Evolutionary conservation across 2,329 filamentous ascomycete species (phyloP).

Genomic region (Knoxdaviesia capensis): DNA sequence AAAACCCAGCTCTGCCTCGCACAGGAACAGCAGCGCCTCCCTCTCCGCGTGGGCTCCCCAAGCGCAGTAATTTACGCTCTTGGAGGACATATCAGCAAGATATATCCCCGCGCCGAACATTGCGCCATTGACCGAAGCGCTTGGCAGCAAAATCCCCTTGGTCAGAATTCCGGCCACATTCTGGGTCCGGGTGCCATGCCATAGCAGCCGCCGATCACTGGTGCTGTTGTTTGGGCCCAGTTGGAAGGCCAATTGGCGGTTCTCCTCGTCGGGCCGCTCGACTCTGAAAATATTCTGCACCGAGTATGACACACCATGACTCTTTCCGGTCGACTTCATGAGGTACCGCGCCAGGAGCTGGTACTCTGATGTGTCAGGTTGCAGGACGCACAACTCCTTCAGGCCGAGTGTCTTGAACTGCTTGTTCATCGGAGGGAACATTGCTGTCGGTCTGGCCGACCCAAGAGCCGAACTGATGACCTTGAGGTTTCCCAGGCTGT

Average conservation of each 20-base stretch:
- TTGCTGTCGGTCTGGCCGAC: slow-evolving; percentile 6
- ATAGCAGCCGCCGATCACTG: slow-evolving; percentile 55
- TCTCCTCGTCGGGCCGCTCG: slow-evolving; percentile 50
- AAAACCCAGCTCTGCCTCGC: slow-evolving; percentile 53
- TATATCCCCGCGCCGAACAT: slow-evolving; percentile 90
- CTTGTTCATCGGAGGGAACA: slow-evolving; percentile 30
- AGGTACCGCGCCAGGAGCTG: slow-evolving; percentile 46
- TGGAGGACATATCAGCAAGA: slow-evolving; percentile 66
- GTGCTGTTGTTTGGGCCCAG: slow-evolving; percentile 14
- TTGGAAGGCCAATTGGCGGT: slow-evolving; percentile 28
- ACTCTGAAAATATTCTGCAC: slow-evolving; percentile 69
- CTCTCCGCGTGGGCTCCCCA: slow-evolving; percentile 37
- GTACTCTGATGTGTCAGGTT: slow-evolving; percentile 40
- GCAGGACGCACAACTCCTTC: slow-evolving; percentile 56
- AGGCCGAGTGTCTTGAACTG: slow-evolving; percentile 54
- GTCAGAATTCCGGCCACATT: slow-evolving; percentile 78
- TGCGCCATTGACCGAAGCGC: no score
- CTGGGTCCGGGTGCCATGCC: slow-evolving; percentile 69
- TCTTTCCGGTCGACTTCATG: slow-evolving; percentile 40
- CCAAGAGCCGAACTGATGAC: slow-evolving; percentile 46
- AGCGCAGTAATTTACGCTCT: slow-evolving; percentile 62
- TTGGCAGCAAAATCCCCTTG: slow-evolving; percentile 39
- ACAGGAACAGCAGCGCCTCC: slow-evolving; percentile 55
- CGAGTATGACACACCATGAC: slow-evolving; percentile 39
- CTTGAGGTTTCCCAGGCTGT: slow-evolving; percentile 72